Evolutionary conservation across 2,329 filamentous ascomycete genomes (phyloP).

Genomic region (Hypocreales sp.): DNA sequence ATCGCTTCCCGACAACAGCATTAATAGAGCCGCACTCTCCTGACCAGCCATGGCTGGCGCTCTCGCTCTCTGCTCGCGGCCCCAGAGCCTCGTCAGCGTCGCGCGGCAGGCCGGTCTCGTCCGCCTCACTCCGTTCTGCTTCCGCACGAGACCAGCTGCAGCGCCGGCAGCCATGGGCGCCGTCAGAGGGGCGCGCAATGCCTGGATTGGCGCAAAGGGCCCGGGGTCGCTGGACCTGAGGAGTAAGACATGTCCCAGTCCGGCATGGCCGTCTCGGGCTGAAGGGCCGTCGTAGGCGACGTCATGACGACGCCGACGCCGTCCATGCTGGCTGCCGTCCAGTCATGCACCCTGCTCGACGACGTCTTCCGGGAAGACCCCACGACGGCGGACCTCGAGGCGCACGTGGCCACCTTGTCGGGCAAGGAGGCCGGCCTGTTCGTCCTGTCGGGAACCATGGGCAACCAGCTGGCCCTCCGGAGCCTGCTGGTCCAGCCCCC

Average conservation of each 20-base stretch:
- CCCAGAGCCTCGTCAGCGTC: neutral
- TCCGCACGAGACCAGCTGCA: no score
- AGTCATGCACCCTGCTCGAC: conserved; percentile 60
- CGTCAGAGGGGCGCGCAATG: conserved; percentile 4
- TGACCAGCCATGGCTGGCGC: neutral
- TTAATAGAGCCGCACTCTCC: no score
- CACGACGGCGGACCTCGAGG: conserved; percentile 62
- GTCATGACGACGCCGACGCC: conserved; percentile 57
- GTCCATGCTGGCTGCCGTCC: conserved; percentile 70
- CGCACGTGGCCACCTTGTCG: conserved; percentile 55
- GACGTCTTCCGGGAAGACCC: conserved; percentile 73
- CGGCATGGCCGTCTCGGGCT: neutral
- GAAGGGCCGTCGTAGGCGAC: conserved; percentile 22
- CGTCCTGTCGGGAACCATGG: conserved; percentile 85
- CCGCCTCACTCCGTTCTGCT: no score
- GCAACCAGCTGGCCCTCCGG: conserved; percentile 74
- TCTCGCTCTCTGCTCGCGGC: neutral
- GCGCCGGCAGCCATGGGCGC: no score
- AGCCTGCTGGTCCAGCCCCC: conserved; percentile 67
- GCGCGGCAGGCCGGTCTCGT: neutral
- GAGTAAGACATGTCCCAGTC: conserved; percentile 4
- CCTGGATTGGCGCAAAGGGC: conserved; percentile 7
- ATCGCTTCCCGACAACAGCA: no score
- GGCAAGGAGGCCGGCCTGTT: conserved; percentile 66
- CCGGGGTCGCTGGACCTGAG: conserved; percentile 7